Conservation (phyloP, 1,139 yeast species). For the Taiozyma sp. region DNA sequence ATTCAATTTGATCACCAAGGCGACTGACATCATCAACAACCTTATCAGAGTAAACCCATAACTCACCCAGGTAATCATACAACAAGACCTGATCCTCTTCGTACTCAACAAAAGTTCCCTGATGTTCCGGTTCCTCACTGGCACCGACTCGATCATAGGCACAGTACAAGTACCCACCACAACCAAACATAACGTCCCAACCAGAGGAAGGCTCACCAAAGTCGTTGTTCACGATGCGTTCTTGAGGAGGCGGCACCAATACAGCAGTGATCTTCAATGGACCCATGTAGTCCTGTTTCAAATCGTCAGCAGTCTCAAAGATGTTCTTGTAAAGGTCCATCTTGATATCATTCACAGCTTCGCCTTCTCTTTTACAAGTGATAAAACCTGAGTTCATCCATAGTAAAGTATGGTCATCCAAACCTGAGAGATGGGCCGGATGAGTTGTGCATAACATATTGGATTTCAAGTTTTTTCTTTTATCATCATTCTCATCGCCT, state of each 20-base stretch:
- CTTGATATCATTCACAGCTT: slow-evolving; percentile 23
- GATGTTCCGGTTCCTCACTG: slow-evolving; percentile 22
- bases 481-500: slow-evolving; percentile 26
- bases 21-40: slow-evolving; percentile 5
- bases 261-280: slow-evolving; percentile 28
- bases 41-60: slow-evolving; percentile 19
- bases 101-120: slow-evolving; percentile 23
- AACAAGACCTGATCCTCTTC: slow-evolving; percentile 12
- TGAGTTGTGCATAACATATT: slow-evolving; percentile 44
- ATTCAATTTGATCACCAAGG: background rate
- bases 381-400: slow-evolving; percentile 56
- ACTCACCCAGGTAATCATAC: slow-evolving; percentile 22
- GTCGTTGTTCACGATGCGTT: slow-evolving; percentile 23
- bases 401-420: slow-evolving; percentile 36
- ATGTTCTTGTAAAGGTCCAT: slow-evolving; percentile 27
- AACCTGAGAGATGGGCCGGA: slow-evolving; percentile 44
- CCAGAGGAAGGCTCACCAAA: slow-evolving; percentile 29
- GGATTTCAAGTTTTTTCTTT: slow-evolving; percentile 25
- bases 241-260: slow-evolving; percentile 30
- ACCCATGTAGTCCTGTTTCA: slow-evolving; percentile 21
- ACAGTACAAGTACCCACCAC: slow-evolving; percentile 42
- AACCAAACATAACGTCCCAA: slow-evolving; percentile 31
- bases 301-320: slow-evolving; percentile 18
- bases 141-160: slow-evolving; percentile 41
- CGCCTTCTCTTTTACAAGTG: slow-evolving; percentile 42